Evolutionary conservation across 2,329 filamentous ascomycete genomes (phyloP).

Genomic region (Colletotrichum incanum): DNA sequence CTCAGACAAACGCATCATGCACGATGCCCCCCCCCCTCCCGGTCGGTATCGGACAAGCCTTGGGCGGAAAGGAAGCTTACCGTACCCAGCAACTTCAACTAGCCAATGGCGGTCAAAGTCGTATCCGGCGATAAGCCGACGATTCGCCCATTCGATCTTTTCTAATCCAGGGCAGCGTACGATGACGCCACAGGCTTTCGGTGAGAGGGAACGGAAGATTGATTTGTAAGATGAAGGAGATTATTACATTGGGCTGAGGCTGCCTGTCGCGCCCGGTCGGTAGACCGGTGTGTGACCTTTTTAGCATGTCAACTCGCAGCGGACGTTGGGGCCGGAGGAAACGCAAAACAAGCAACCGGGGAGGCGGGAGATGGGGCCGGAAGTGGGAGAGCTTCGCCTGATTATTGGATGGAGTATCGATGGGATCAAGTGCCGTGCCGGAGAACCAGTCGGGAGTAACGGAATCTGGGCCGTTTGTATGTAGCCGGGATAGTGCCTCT

Average conservation of each 20-base stretch:
- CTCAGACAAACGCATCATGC: background rate
- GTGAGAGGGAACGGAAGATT: background rate
- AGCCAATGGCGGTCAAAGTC: background rate
- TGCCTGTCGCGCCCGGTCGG: no score
- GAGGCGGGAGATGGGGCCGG: constrained; percentile 21
- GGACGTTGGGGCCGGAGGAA: background rate
- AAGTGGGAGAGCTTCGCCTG: constrained; percentile 10
- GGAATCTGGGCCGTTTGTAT: no score
- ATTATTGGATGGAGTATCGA: constrained; percentile 1
- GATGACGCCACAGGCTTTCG: background rate
- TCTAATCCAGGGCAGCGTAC: no score
- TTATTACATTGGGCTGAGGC: no score
- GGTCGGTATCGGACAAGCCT: background rate
- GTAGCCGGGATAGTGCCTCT: background rate
- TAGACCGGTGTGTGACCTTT: background rate
- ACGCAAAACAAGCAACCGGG: background rate
- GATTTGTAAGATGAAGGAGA: background rate
- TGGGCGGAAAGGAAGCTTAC: background rate
- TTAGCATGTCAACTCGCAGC: background rate
- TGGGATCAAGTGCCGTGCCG: background rate
- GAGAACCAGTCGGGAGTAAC: constrained; percentile 1
- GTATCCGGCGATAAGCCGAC: constrained; percentile 19
- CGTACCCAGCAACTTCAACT: no score
- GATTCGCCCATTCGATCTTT: background rate
- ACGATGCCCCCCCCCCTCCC: no score